phyloP scores from a whole-genome alignment of 2,329 filamentous ascomycete genomes.

The Stachybotrys echinatus region DNA sequence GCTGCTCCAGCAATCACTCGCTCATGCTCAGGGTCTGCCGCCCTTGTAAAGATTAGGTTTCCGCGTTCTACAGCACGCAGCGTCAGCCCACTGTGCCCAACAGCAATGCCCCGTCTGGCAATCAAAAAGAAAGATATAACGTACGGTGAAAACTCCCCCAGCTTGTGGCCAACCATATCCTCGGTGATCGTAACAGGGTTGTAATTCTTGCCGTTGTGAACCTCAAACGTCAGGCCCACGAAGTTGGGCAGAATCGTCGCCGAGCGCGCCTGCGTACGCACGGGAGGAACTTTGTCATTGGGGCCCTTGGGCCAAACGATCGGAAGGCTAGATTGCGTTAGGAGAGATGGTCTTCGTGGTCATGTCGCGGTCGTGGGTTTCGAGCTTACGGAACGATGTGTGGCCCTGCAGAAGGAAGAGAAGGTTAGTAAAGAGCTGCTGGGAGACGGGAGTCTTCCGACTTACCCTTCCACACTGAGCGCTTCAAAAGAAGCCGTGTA shows the following conservation, averaged over 20 bases:
- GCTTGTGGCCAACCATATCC: constrained; percentile 93
- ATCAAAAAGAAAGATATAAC: no score
- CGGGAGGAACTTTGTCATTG: constrained; percentile 62
- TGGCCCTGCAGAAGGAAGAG: constrained; percentile 30
- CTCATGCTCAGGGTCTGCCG: not conserved
- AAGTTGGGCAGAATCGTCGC: constrained; percentile 92
- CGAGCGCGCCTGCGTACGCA: constrained; percentile 80
- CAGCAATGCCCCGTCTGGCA: not conserved
- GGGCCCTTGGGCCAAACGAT: constrained; percentile 54
- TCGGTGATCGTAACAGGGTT: constrained; percentile 79
- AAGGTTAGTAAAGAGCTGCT: constrained; percentile 12
- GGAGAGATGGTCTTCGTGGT: constrained; percentile 6
- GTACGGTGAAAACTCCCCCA: constrained; percentile 87
- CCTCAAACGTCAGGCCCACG: constrained; percentile 81
- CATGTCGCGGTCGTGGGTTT: not conserved
- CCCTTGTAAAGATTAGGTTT: constrained; percentile 51
- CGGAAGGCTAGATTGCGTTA: constrained; percentile 45
- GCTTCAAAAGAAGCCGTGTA: constrained; percentile 62
- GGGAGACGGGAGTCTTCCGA: not conserved
- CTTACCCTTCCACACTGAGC: constrained; percentile 85
- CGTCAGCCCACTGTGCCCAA: constrained; percentile 7
- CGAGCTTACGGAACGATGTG: constrained; percentile 47
- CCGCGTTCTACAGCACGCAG: constrained; percentile 38
- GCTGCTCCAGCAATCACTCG: not conserved
- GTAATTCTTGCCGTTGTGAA: constrained; percentile 89